These are phyloP conservation scores for Rosa chinensis DNA, from an alignment of 306 rosid genomes.

Conservation along the genomic window DNA sequence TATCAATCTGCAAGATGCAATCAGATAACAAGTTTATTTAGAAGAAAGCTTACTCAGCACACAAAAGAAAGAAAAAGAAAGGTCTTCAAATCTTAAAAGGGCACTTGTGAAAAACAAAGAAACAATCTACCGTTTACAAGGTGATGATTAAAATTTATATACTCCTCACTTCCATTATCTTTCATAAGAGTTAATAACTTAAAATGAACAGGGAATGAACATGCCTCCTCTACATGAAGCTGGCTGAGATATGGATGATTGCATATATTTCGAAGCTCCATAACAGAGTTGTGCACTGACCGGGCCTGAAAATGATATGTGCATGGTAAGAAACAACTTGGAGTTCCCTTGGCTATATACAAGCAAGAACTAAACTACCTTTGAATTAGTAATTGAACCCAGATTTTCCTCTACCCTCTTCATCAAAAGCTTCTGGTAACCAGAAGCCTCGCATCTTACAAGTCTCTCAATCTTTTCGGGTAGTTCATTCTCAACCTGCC, in stretches of 20 bases:
- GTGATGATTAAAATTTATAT: slow-evolving; percentile 13
- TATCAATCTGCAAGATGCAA: slow-evolving; percentile 68
- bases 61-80: not conserved
- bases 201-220: slow-evolving; percentile 27
- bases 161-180: slow-evolving; percentile 23
- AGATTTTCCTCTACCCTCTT: slow-evolving; percentile 98
- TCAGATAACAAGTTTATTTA: slow-evolving; percentile 5
- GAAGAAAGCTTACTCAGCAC: slow-evolving; percentile 10
- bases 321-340: not conserved
- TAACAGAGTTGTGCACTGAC: slow-evolving; percentile 96
- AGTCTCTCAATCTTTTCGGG: slow-evolving; percentile 99
- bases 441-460: slow-evolving; percentile 96
- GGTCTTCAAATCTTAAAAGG: not conserved
- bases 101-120: not conserved
- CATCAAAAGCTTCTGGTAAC: slow-evolving; percentile 97
- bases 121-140: slow-evolving; percentile 5
- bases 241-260: slow-evolving; percentile 99
- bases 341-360: not conserved
- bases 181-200: slow-evolving; percentile 8
- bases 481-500: slow-evolving; percentile 86
- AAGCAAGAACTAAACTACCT: slow-evolving; percentile 42
- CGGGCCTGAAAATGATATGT: slow-evolving; percentile 56
- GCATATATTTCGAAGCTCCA: slow-evolving; percentile 99
- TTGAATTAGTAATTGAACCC: slow-evolving; percentile 81
- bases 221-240: slow-evolving; percentile 96